Evolutionary conservation across 1,284 basidiomycete species (phyloP).

Genomic region (Malassezia cuniculi): DNA sequence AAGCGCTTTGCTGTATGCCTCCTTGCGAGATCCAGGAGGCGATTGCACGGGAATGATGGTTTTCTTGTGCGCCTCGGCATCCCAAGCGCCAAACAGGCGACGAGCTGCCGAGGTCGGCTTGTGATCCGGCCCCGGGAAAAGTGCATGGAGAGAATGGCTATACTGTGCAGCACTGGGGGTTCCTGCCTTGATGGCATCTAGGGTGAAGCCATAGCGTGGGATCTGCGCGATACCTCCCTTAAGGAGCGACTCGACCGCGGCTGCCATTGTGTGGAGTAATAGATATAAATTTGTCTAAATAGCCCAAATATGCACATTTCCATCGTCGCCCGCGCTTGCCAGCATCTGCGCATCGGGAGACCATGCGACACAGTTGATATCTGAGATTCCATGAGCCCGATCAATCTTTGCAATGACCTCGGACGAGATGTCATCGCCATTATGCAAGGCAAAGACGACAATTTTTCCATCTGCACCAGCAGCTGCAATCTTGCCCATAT

Average conservation of each 20-base stretch:
- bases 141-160: conserved; percentile 4
- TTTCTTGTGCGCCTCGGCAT: neutral
- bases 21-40: too few species aligned
- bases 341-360: conserved; percentile 55
- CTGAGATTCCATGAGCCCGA: conserved; percentile 58
- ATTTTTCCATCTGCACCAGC: conserved; percentile 66
- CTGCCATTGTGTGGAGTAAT: neutral
- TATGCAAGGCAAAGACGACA: conserved; percentile 57
- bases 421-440: neutral
- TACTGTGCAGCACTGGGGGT: neutral
- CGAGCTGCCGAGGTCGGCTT: conserved; percentile 8
- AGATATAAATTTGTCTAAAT: conserved; percentile 9
- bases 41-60: too few species aligned
- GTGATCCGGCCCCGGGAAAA: conserved; percentile 11
- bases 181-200: neutral
- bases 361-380: conserved; percentile 68
- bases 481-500: conserved; percentile 60
- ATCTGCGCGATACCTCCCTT: conserved; percentile 1
- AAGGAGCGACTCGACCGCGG: conserved; percentile 2
- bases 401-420: conserved; percentile 39
- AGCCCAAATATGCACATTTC: conserved; percentile 58
- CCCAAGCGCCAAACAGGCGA: conserved; percentile 12
- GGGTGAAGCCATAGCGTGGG: conserved; percentile 4
- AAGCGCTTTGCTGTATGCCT: neutral
- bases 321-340: conserved; percentile 69